Evolutionary conservation across 1,284 basidiomycete species (phyloP).

Genomic region (Microbotryomycetes sp.): DNA sequence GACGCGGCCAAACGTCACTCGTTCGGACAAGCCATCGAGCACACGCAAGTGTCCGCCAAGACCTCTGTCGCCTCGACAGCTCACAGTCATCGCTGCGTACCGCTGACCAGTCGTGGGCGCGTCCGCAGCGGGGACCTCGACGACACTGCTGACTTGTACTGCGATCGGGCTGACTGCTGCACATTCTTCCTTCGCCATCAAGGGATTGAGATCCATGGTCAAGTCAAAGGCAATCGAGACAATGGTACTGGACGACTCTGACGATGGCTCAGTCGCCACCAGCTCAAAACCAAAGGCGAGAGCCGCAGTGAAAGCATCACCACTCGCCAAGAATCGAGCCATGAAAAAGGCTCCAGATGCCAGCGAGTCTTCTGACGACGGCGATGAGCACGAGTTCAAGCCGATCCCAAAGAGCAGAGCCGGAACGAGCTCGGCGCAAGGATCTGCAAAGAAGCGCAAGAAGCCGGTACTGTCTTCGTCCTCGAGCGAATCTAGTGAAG

Average conservation of each 20-base stretch:
- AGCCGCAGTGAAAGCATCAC: background rate
- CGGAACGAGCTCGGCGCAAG: conserved; percentile 11
- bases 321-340: background rate
- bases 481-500: background rate
- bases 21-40: too few species aligned
- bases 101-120: too few species aligned
- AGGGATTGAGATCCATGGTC: background rate
- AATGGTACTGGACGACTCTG: conserved; percentile 25
- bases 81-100: too few species aligned
- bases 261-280: conserved; percentile 12
- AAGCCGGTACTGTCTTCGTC: background rate
- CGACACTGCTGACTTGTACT: too few species aligned
- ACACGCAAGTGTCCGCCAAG: too few species aligned
- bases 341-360: background rate
- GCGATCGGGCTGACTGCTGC: too few species aligned
- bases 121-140: too few species aligned
- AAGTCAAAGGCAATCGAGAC: conserved; percentile 19
- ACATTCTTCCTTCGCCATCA: too few species aligned
- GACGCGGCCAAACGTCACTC: too few species aligned
- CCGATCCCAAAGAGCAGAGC: conserved; percentile 29
- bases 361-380: background rate
- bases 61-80: too few species aligned
- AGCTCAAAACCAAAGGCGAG: background rate
- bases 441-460: conserved; percentile 11
- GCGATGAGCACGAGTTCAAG: conserved; percentile 25